Evolutionary conservation across 495 filamentous ascomycete genomes (phyloP), one percentile per base, ranked within the genome.

Genomic region (Parathielavia hyrcaniae): DNA sequence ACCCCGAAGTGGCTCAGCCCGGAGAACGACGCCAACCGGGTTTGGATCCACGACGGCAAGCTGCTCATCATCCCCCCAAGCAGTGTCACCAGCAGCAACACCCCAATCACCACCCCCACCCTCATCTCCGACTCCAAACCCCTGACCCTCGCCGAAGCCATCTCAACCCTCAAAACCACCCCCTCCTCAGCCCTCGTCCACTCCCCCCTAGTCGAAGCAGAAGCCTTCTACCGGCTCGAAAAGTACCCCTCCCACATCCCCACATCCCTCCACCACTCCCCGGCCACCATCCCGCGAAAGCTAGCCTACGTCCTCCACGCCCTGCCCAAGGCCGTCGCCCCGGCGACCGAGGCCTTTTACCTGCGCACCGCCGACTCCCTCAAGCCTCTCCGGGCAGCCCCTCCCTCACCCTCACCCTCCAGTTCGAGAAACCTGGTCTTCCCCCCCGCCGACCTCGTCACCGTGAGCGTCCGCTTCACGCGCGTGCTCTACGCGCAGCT

Each of bases 1-100:
- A 75, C 97, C 1, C 93, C 95, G 14, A 82, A 79, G 39, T 97
- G 93, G 93, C 72, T 98, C 53, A 95, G 88, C 62, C 95, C 95
- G 0, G 93, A 97, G 58, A 83, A 93, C 13, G 89, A 92, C 53
- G 81, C 85, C 60, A 87, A 96, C 70, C 78, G 93, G 49, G 89
- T 88, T 41, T 95, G 88, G 89, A 81, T 91, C 22, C 81, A 95
- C 66, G 71, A 82, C 59, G 86, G 86, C 55, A 79, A 83, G 23
- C 81, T 97, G 14, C 74, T 80, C 38, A 81, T 96, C 62, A 85
- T 96, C 53, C 90, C 91, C 2, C 53, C 73, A 11, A 41, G 47
- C 47, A 35, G 16, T 17, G 7, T 44, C 17, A 10, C 16, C 12
- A 40, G 53, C 57, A 11, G 53, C 17, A 58, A 61, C 41, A 63